phyloP scores from a whole-genome alignment of 148 eudicot species.

The Heliamphora exappendiculata region DNA sequence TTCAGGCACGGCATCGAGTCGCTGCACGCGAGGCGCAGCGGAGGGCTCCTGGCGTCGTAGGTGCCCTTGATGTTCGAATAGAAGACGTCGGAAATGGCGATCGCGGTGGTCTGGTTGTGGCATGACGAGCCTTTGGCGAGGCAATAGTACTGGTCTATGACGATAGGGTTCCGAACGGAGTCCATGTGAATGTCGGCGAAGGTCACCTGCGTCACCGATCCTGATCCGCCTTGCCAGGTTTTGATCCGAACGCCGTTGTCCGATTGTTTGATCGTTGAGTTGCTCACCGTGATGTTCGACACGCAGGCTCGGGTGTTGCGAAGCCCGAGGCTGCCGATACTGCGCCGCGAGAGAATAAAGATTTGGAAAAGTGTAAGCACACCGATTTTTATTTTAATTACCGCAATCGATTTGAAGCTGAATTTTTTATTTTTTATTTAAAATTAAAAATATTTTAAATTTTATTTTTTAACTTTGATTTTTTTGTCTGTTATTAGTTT shows the following conservation, averaged over 20 bases:
- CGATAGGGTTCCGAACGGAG: conserved; percentile 75
- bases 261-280: conserved; percentile 62
- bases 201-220: conserved; percentile 56
- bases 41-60: conserved; percentile 51
- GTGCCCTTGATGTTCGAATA: conserved; percentile 64
- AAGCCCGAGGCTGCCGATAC: conserved; percentile 89
- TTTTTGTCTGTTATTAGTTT: no score
- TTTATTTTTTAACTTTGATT: no score
- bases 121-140: conserved; percentile 44
- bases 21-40: conserved; percentile 66
- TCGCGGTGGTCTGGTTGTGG: conserved; percentile 66
- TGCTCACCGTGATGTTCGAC: conserved; percentile 58
- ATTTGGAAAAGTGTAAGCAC: no score
- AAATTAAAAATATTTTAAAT: no score
- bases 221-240: conserved; percentile 98
- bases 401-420: no score
- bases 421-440: no score
- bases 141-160: conserved; percentile 88
- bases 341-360: conserved; percentile 14
- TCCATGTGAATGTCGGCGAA: conserved; percentile 73
- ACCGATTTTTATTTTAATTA: no score
- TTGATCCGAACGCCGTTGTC: conserved; percentile 89
- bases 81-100: conserved; percentile 30
- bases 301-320: conserved; percentile 77
- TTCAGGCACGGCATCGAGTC: conserved; percentile 63